These are phyloP conservation scores for Xylariaceae sp. DNA, from an alignment of 2,329 filamentous ascomycete genomes.

Conservation along the genomic window DNA sequence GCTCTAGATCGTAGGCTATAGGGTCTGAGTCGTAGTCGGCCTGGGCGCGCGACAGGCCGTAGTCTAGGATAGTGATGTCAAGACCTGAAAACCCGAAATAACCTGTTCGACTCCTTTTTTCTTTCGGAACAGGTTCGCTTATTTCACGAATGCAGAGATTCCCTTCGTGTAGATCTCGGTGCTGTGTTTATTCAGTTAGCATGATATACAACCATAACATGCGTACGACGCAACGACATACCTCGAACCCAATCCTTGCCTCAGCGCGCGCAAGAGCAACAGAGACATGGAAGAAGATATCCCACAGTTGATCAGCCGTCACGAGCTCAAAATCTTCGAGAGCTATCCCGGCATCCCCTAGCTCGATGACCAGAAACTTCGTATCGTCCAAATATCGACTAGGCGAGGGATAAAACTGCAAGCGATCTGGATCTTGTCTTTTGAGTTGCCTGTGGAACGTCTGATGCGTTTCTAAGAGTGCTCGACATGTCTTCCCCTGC, in stretches of 20 bases:
- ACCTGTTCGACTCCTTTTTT: slow-evolving; percentile 31
- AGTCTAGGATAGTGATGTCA: slow-evolving; percentile 62
- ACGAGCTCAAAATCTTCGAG: slow-evolving; percentile 55
- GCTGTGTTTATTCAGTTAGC: slow-evolving; percentile 40
- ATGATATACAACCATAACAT: slow-evolving; percentile 32
- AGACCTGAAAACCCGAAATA: slow-evolving; percentile 57
- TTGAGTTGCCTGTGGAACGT: slow-evolving; percentile 52
- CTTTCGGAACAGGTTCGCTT: slow-evolving; percentile 33
- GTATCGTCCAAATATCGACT: slow-evolving; percentile 56
- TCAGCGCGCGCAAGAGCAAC: slow-evolving; percentile 59
- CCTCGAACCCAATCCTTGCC: slow-evolving; percentile 56
- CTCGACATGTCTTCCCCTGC: slow-evolving; percentile 50
- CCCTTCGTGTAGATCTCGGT: slow-evolving; percentile 62
- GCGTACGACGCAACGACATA: slow-evolving; percentile 29
- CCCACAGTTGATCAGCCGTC: slow-evolving; percentile 54
- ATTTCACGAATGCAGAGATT: slow-evolving; percentile 56
- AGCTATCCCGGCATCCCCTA: slow-evolving; percentile 58
- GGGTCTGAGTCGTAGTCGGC: slow-evolving; percentile 38
- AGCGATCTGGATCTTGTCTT: slow-evolving; percentile 50
- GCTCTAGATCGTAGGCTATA: slow-evolving; percentile 56
- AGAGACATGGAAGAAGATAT: slow-evolving; percentile 57
- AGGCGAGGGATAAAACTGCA: slow-evolving; percentile 60
- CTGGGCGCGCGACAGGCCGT: slow-evolving; percentile 56
- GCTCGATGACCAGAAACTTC: slow-evolving; percentile 57
- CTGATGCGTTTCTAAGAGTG: slow-evolving; percentile 57